These are phyloP conservation scores for Hemerocallis citrina DNA, from an alignment of 106 monocot genomes.

Conservation along the genomic window DNA sequence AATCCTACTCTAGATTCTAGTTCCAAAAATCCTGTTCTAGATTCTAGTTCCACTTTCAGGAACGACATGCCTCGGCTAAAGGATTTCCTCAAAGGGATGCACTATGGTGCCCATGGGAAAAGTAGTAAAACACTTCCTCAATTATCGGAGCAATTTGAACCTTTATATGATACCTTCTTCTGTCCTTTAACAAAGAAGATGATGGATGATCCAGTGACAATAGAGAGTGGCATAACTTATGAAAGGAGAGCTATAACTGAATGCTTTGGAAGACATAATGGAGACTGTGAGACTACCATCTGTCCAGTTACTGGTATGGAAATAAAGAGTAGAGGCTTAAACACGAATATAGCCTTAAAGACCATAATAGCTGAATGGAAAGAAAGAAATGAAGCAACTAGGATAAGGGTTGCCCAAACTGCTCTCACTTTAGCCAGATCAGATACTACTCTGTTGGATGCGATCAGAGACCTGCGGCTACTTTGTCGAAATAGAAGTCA, in stretches of 20 bases:
- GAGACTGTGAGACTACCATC: conserved; percentile 3
- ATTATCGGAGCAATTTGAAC: conserved; percentile 31
- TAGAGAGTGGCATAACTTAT: conserved; percentile 52
- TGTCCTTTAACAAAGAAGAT: conserved; percentile 69
- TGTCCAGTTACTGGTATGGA: conserved; percentile 45
- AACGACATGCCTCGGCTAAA: conserved; percentile 28
- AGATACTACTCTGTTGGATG: conserved; percentile 37
- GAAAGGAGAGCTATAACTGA: conserved; percentile 53
- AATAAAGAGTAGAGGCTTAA: conserved; percentile 25
- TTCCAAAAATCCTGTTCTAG: background rate
- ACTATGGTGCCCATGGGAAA: conserved; percentile 6
- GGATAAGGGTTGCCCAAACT: conserved; percentile 34
- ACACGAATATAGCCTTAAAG: conserved; percentile 43
- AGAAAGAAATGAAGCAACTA: conserved; percentile 40
- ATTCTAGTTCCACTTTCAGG: background rate
- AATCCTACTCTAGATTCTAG: background rate
- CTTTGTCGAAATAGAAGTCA: conserved; percentile 12
- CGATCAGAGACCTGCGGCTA: conserved; percentile 37
- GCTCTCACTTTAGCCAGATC: conserved; percentile 16
- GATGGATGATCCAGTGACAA: conserved; percentile 64
- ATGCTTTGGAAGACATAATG: conserved; percentile 25
- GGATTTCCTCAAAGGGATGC: conserved; percentile 42
- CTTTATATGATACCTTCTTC: conserved; percentile 59
- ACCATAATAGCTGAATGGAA: conserved; percentile 49
- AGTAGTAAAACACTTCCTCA: conserved; percentile 2